These are phyloP conservation scores for Pleurotus citrinopileatus DNA, from an alignment of 768 basidiomycete species.

Conservation along the genomic window DNA sequence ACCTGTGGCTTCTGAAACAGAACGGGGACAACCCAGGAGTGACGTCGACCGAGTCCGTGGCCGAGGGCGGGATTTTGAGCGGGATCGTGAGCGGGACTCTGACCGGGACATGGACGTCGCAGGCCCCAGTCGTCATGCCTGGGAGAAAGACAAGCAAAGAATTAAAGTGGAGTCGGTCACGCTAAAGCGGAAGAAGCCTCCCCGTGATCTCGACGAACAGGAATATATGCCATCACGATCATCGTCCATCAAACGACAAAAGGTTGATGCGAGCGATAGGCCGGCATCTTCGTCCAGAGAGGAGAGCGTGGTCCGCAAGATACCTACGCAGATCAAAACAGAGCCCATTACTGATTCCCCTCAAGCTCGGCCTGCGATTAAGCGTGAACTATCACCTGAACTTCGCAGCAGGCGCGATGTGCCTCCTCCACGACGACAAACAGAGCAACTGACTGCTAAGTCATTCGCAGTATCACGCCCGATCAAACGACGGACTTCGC, in stretches of 20 bases:
- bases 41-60: conserved; percentile 12
- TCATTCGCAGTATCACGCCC: neutral
- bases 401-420: conserved; percentile 10
- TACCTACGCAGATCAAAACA: conserved; percentile 35
- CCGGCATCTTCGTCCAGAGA: conserved; percentile 14
- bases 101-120: conserved; percentile 12
- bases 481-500: neutral
- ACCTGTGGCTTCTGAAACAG: conserved; percentile 16
- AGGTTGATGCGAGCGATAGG: conserved; percentile 28
- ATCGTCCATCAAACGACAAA: conserved; percentile 38
- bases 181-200: conserved; percentile 39
- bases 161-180: neutral
- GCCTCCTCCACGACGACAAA: neutral
- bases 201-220: conserved; percentile 27
- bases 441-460: neutral
- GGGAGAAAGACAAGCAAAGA: conserved; percentile 1
- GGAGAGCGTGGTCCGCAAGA: conserved; percentile 5
- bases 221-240: conserved; percentile 19
- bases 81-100: conserved; percentile 19
- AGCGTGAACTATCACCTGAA: conserved; percentile 33
- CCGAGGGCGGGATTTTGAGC: conserved; percentile 9
- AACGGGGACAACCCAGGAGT: conserved; percentile 15
- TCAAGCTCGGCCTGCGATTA: conserved; percentile 14
- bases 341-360: conserved; percentile 12
- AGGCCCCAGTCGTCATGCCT: neutral